phyloP scores from a whole-genome alignment of 805 yeast species.

The Yamadazyma paraphyllophila region DNA sequence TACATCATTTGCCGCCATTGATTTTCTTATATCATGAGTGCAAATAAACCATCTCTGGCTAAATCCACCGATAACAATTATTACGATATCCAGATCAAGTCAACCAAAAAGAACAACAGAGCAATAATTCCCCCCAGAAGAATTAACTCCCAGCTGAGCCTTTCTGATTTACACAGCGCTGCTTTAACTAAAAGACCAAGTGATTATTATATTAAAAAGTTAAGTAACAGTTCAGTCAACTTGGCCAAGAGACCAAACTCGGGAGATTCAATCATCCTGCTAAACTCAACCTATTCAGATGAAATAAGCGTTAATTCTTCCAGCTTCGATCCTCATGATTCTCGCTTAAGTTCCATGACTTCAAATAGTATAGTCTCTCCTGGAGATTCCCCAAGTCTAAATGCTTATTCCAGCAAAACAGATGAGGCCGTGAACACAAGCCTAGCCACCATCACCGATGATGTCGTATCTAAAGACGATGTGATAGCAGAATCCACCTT shows the following conservation, averaged over 20 bases:
- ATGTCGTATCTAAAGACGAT: neutral
- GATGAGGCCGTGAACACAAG: conserved; percentile 13
- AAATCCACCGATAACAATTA: conserved; percentile 19
- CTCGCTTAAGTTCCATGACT: conserved; percentile 39
- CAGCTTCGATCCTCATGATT: conserved; percentile 34
- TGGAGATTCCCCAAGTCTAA: conserved; percentile 18
- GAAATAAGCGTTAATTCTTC: conserved; percentile 29
- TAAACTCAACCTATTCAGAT: conserved; percentile 33
- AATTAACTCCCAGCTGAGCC: conserved; percentile 8
- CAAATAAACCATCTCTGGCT: neutral
- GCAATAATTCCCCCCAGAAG: conserved; percentile 8
- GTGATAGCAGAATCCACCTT: conserved; percentile 4
- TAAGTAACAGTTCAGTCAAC: conserved; percentile 22
- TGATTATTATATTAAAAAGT: conserved; percentile 36
- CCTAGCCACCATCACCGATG: conserved; percentile 14
- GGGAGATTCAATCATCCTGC: conserved; percentile 31
- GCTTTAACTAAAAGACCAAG: conserved; percentile 32
- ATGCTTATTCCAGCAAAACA: conserved; percentile 6
- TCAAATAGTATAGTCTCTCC: conserved; percentile 20
- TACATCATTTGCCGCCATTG: too few species aligned
- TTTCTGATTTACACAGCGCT: conserved; percentile 3
- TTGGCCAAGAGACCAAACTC: conserved; percentile 27
- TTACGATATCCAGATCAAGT: conserved; percentile 22
- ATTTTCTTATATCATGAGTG: too few species aligned
- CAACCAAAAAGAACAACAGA: conserved; percentile 16